Conservation (phyloP, 805 yeast species). For the Barnettozyma populi region DNA sequence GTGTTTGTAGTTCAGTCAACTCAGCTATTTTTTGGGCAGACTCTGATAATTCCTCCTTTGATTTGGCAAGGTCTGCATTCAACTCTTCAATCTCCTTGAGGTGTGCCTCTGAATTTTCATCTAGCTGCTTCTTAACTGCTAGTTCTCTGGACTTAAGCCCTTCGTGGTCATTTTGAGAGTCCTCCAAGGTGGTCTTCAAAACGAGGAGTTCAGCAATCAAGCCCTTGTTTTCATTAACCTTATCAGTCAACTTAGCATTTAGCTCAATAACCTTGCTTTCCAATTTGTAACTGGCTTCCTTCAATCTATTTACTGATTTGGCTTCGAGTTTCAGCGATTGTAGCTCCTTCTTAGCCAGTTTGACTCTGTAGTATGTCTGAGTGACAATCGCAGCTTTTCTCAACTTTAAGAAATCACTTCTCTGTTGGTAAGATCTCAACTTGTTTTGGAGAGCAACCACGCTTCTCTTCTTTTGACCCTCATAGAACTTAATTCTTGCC, state of each 20-base stretch:
- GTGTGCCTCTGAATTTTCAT: conserved; percentile 42
- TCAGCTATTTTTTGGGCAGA: conserved; percentile 57
- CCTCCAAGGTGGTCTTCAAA: conserved; percentile 46
- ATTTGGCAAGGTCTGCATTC: conserved; percentile 48
- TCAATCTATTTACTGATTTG: conserved; percentile 80
- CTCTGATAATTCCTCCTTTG: conserved; percentile 50
- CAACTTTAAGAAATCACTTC: conserved; percentile 42
- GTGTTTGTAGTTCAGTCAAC: conserved; percentile 54
- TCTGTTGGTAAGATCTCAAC: conserved; percentile 64
- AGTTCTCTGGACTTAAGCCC: conserved; percentile 49
- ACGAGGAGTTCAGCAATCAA: conserved; percentile 55
- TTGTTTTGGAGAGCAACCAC: conserved; percentile 69
- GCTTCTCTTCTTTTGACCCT: conserved; percentile 51
- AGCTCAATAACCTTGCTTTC: conserved; percentile 97
- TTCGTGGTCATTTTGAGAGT: conserved; percentile 48
- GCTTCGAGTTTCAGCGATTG: conserved; percentile 74
- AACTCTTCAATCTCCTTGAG: conserved; percentile 41
- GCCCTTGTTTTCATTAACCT: conserved; percentile 76
- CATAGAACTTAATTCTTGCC: conserved; percentile 46
- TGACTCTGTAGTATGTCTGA: conserved; percentile 76
- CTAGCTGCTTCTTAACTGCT: conserved; percentile 44
- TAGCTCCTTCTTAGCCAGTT: conserved; percentile 63
- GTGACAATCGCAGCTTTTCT: conserved; percentile 57
- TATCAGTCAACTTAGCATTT: conserved; percentile 75
- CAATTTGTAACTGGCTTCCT: conserved; percentile 86